These are phyloP conservation scores for Pythium sp. DNA, from an alignment of 352 stramenopile genomes.

Conservation along the genomic window DNA sequence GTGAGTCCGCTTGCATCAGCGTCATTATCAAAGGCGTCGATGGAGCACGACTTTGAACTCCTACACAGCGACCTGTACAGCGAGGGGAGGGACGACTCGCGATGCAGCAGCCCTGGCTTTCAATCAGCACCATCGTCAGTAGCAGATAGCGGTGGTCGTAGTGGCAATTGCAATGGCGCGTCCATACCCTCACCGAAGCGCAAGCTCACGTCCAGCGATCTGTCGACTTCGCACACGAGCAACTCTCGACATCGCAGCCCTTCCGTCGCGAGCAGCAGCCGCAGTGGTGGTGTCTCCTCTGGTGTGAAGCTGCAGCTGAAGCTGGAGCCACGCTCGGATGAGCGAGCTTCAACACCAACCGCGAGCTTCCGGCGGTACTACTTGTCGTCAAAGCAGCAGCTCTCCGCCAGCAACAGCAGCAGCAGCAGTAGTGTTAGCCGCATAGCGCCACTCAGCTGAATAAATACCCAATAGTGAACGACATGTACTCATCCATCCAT, in stretches of 20 bases:
- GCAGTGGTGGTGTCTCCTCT: background rate
- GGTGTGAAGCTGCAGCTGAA: constrained; percentile 17
- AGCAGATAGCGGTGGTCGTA: background rate
- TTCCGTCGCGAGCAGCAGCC: background rate
- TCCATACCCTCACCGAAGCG: background rate
- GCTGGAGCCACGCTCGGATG: background rate
- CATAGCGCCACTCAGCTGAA: background rate
- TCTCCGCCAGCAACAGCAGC: constrained; percentile 15
- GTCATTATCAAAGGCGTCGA: background rate
- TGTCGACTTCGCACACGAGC: constrained; percentile 3
- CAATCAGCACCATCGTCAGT: background rate
- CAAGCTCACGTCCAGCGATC: constrained; percentile 10
- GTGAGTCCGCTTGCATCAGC: background rate
- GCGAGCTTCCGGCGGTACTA: constrained; percentile 41
- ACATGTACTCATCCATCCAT: background rate
- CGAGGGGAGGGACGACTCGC: background rate
- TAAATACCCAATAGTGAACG: background rate
- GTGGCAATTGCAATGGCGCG: background rate
- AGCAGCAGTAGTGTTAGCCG: constrained; percentile 3
- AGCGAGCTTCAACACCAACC: constrained; percentile 20
- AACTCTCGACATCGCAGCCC: background rate
- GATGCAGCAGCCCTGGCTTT: background rate
- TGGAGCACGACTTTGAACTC: background rate
- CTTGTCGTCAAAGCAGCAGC: constrained; percentile 22
- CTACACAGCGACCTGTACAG: background rate